A percentile compares a stretch with the other conserved stretches of the same genome.
phyloP scores from a whole-genome alignment of 202 grass and related monocot species.

The Brachypodium distachyon region DNA sequence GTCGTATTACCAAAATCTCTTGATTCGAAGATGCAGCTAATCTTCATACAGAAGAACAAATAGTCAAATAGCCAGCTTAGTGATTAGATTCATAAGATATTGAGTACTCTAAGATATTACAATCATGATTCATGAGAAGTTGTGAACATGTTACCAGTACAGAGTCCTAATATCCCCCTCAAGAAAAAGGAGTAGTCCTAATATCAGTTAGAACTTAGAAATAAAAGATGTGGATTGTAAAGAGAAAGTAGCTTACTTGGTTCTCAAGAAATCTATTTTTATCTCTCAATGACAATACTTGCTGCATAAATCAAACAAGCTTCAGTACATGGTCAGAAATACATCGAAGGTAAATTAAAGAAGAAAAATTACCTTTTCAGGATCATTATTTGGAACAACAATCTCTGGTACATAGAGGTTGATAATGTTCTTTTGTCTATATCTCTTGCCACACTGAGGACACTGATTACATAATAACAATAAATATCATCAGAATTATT shows the following conservation, averaged over 20 bases:
- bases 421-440: slow-evolving; percentile 62
- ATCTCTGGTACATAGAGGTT: slow-evolving; percentile 80
- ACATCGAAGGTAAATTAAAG: slow-evolving; percentile 12
- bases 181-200: too few species aligned
- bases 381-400: slow-evolving; percentile 76
- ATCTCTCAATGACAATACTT: slow-evolving; percentile 60
- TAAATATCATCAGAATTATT: slow-evolving; percentile 10
- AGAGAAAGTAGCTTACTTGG: slow-evolving; percentile 44
- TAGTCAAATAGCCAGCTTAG: neutral
- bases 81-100: neutral
- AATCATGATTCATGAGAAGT: too few species aligned
- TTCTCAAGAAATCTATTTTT: slow-evolving; percentile 60
- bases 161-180: neutral
- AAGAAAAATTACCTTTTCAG: slow-evolving; percentile 62
- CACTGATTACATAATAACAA: slow-evolving; percentile 48
- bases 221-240: neutral
- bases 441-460: slow-evolving; percentile 72
- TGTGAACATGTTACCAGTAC: neutral
- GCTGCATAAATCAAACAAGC: slow-evolving; percentile 51
- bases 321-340: slow-evolving; percentile 24
- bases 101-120: neutral
- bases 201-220: neutral
- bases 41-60: neutral
- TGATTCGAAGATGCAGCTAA: neutral
- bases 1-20: neutral